These are phyloP conservation scores for Sporothrix pallida DNA, from an alignment of 2,329 filamentous ascomycete species.

Conservation along the genomic window DNA sequence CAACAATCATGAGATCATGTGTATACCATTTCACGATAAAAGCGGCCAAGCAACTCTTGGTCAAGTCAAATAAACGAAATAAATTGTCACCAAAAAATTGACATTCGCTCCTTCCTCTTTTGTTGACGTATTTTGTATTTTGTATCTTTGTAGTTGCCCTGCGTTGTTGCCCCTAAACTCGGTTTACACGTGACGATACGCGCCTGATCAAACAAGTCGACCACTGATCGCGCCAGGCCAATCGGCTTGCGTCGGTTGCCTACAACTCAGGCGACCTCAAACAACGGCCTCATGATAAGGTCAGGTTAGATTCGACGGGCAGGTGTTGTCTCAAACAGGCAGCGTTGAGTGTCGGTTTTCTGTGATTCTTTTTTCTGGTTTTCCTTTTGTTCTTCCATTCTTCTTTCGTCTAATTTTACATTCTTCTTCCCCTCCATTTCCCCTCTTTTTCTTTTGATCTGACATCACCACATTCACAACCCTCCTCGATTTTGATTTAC, in stretches of 20 bases:
- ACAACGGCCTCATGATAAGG: constrained; percentile 24
- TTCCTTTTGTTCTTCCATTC: neutral
- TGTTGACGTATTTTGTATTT: neutral
- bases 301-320: neutral
- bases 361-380: neutral
- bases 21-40: too few species aligned
- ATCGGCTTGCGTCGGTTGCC: constrained; percentile 41
- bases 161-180: neutral
- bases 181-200: neutral
- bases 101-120: neutral
- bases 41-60: too few species aligned
- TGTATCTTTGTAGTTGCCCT: neutral
- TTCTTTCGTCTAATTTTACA: neutral
- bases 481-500: neutral
- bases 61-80: neutral
- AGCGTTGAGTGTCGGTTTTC: neutral
- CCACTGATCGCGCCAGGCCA: neutral
- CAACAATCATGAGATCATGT: neutral
- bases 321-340: neutral
- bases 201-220: neutral
- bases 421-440: neutral
- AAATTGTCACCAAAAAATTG: neutral
- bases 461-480: neutral
- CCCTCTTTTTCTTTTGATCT: neutral
- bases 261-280: constrained; percentile 36